These are phyloP conservation scores for Blakeslea trispora DNA, from an alignment of 371 early-diverging fungal species.

Conservation along the genomic window DNA sequence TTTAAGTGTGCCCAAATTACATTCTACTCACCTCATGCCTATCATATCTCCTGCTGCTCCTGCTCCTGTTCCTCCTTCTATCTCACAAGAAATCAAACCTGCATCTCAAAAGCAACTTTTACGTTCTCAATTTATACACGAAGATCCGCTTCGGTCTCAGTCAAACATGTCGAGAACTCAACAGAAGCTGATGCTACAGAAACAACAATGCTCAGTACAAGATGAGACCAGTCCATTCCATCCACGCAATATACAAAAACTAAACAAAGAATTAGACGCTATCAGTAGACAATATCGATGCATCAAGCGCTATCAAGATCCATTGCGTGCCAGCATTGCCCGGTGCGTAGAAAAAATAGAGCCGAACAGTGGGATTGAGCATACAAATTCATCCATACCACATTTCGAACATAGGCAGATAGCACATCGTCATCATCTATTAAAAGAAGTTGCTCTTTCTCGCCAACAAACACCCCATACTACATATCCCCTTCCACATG, in stretches of 20 bases:
- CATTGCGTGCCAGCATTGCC: slow-evolving; percentile 39
- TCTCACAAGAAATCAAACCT: not conserved
- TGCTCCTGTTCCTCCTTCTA: no score
- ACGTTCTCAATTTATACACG: slow-evolving; percentile 21
- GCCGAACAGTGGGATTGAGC: not conserved
- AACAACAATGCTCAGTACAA: slow-evolving; percentile 50
- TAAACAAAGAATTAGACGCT: slow-evolving; percentile 53
- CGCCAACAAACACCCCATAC: slow-evolving; percentile 1
- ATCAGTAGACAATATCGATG: slow-evolving; percentile 48
- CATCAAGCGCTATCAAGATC: slow-evolving; percentile 39
- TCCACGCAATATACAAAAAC: slow-evolving; percentile 50
- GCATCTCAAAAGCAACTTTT: slow-evolving; percentile 15
- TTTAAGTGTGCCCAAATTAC: slow-evolving; percentile 29
- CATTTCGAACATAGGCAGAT: slow-evolving; percentile 27
- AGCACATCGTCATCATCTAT: slow-evolving; percentile 25
- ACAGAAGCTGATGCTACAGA: slow-evolving; percentile 52
- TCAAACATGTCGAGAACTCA: slow-evolving; percentile 50
- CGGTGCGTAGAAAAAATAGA: slow-evolving; percentile 25
- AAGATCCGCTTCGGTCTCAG: slow-evolving; percentile 9
- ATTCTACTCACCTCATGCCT: no score
- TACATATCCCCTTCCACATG: not conserved
- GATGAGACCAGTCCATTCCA: slow-evolving; percentile 51
- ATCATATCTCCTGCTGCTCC: no score
- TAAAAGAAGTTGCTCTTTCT: slow-evolving; percentile 22
- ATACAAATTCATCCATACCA: slow-evolving; percentile 2